phyloP scores from a whole-genome alignment of 108 stramenopile species.

The Skeletonema menzelii region DNA sequence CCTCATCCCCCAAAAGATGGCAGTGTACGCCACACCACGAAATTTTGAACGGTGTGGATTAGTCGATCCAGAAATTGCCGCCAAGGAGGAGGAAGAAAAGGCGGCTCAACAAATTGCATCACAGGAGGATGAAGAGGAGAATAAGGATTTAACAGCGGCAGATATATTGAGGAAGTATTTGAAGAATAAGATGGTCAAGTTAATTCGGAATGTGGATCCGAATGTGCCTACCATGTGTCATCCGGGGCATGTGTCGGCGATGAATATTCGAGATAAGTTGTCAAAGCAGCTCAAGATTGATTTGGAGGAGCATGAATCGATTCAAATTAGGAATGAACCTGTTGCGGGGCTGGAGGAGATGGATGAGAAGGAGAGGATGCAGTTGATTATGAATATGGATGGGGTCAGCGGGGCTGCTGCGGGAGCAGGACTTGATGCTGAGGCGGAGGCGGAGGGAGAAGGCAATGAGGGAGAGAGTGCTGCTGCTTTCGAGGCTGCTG shows the following conservation, averaged over 20 bases:
- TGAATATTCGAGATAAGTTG: conserved; percentile 67
- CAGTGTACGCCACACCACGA: conserved; percentile 77
- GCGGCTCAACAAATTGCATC: conserved; percentile 30
- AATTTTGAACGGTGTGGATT: conserved; percentile 84
- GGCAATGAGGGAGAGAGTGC: conserved; percentile 1
- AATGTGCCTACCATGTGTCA: conserved; percentile 58
- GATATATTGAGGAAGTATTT: conserved; percentile 76
- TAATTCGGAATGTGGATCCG: conserved; percentile 77
- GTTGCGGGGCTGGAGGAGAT: conserved; percentile 45
- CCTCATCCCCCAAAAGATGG: conserved; percentile 74
- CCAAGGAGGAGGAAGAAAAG: conserved; percentile 73
- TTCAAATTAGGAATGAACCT: conserved; percentile 58
- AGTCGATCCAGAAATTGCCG: conserved; percentile 65
- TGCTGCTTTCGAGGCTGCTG: not conserved
- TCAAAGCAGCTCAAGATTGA: conserved; percentile 86
- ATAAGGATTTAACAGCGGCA: conserved; percentile 66
- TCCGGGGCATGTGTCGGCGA: conserved; percentile 69
- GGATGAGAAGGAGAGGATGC: conserved; percentile 53
- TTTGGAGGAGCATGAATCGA: conserved; percentile 71
- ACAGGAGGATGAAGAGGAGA: conserved; percentile 31
- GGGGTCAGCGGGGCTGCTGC: conserved; percentile 5
- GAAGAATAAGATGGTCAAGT: conserved; percentile 71
- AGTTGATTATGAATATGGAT: conserved; percentile 50
- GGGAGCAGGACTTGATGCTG: not conserved
- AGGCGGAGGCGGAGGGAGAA: not conserved